Conservation (phyloP, 2,329 filamentous ascomycete genomes). For the Aspergillus aculeatus region DNA sequence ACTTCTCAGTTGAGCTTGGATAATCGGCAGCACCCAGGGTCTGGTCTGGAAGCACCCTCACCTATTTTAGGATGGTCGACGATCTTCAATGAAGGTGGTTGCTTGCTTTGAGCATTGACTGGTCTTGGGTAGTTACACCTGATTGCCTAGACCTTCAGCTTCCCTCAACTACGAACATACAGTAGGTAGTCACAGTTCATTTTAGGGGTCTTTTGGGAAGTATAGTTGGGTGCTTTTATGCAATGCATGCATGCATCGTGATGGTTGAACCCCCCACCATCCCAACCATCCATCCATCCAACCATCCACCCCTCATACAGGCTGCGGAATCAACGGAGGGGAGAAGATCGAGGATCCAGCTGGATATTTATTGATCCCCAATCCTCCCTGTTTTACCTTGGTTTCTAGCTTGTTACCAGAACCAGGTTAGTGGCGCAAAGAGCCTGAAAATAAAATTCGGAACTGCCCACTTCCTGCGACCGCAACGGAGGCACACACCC, state of each 20-base stretch:
- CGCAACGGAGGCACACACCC: conserved; percentile 1
- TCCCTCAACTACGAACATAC: no score
- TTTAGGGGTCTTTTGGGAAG: no score
- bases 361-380: background rate
- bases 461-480: conserved; percentile 3
- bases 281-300: no score
- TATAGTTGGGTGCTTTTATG: no score
- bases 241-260: no score
- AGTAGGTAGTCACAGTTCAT: no score
- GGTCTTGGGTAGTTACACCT: background rate
- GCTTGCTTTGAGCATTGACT: conserved; percentile 1
- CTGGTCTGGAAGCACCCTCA: background rate
- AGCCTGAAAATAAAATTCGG: conserved; percentile 3
- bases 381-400: conserved; percentile 4
- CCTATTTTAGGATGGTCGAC: background rate
- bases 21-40: background rate
- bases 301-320: background rate
- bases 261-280: no score
- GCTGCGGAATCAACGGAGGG: background rate
- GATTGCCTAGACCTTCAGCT: background rate
- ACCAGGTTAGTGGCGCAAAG: background rate
- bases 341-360: background rate
- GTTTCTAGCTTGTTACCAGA: conserved; percentile 8
- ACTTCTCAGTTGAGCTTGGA: background rate
- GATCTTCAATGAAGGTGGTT: background rate